Evolutionary conservation across 495 filamentous ascomycete species (phyloP).

Genomic region (Talaromyces nanjingensis): DNA sequence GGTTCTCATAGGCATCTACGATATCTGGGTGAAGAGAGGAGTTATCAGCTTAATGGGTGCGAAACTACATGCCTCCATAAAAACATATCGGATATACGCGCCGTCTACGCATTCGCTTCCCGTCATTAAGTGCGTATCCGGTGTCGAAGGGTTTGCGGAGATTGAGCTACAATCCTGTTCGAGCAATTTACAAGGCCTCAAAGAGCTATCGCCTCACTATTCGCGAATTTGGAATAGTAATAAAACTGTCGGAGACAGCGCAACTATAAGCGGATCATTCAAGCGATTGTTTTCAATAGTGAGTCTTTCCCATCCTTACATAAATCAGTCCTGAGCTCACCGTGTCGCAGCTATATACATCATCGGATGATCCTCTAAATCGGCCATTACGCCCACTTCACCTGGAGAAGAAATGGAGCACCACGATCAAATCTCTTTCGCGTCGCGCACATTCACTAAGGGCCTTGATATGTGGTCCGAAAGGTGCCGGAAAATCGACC

Average conservation of each 20-base stretch:
- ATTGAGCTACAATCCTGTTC: constrained; percentile 48
- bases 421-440: constrained; percentile 33
- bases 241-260: constrained; percentile 30
- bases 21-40: constrained; percentile 58
- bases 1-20: constrained; percentile 66
- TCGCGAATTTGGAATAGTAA: constrained; percentile 65
- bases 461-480: constrained; percentile 68
- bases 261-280: constrained; percentile 25
- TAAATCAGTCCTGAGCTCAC: too few relatives aligned
- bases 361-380: constrained; percentile 40
- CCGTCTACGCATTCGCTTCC: constrained; percentile 73
- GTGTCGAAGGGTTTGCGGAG: constrained; percentile 40
- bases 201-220: constrained; percentile 60
- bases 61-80: constrained; percentile 46
- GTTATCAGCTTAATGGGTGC: constrained; percentile 61
- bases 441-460: constrained; percentile 30
- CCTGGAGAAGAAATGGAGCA: constrained; percentile 58
- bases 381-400: constrained; percentile 53
- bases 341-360: constrained; percentile 44
- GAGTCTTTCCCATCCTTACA: too few relatives aligned
- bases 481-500: constrained; percentile 81
- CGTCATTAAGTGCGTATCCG: constrained; percentile 50
- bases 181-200: constrained; percentile 49
- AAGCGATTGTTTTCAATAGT: constrained; percentile 39
- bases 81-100: constrained; percentile 57